Conservation (phyloP, 2,329 filamentous ascomycete species). For the Penicillium sp. region DNA sequence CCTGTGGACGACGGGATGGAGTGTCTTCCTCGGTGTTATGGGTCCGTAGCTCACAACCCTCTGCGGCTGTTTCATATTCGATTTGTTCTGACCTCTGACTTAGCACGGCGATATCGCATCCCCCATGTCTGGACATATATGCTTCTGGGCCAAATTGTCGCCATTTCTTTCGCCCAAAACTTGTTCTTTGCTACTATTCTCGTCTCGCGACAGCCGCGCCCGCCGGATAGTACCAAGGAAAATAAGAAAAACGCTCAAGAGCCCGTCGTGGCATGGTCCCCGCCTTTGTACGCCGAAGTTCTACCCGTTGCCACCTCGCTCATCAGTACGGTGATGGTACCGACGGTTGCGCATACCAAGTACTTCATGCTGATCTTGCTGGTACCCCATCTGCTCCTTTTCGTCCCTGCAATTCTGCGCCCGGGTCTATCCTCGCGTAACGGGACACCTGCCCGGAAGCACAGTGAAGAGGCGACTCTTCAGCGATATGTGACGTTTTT, state of each 20-base stretch:
- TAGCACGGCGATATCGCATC: slow-evolving; percentile 57
- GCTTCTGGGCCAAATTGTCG: slow-evolving; percentile 60
- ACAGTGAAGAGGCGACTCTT: slow-evolving; percentile 1
- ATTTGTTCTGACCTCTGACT: background rate
- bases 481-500: slow-evolving; percentile 15
- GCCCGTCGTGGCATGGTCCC: slow-evolving; percentile 6
- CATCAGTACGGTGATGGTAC: slow-evolving; percentile 20
- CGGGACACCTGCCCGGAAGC: background rate
- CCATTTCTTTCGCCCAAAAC: slow-evolving; percentile 63
- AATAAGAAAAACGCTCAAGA: background rate
- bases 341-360: slow-evolving; percentile 20
- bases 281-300: slow-evolving; percentile 8
- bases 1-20: slow-evolving; percentile 57
- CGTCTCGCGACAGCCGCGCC: slow-evolving; percentile 15
- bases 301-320: slow-evolving; percentile 23
- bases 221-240: background rate
- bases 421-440: slow-evolving; percentile 1
- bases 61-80: background rate
- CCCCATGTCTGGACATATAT: slow-evolving; percentile 60
- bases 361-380: slow-evolving; percentile 29
- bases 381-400: slow-evolving; percentile 27
- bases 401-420: slow-evolving; percentile 21
- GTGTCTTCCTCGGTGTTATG: slow-evolving; percentile 60
- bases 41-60: slow-evolving; percentile 36
- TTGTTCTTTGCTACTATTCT: slow-evolving; percentile 53